A percentile compares a stretch with the other conserved stretches of the same genome.
These are phyloP conservation scores for Ogataea trehalophila DNA, from an alignment of 805 yeast species.

Conservation along the genomic window DNA sequence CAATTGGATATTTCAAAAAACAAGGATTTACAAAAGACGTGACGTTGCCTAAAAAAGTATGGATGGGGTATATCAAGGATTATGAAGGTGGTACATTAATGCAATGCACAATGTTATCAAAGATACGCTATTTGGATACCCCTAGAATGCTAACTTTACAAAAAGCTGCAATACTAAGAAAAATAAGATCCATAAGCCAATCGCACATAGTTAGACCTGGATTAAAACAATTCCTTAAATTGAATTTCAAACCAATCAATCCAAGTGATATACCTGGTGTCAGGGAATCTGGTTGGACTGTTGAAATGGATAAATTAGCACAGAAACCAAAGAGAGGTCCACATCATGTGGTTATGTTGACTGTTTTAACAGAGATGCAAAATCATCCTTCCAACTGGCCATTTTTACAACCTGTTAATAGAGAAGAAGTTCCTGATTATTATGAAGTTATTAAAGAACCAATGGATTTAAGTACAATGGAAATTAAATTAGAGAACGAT, in stretches of 20 bases:
- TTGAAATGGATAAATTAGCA: slow-evolving; percentile 96
- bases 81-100: slow-evolving; percentile 98
- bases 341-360: slow-evolving; percentile 90
- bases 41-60: slow-evolving; percentile 72
- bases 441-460: slow-evolving; percentile 96
- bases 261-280: slow-evolving; percentile 88
- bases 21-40: slow-evolving; percentile 98
- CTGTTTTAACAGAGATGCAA: slow-evolving; percentile 79
- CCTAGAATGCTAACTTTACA: slow-evolving; percentile 81
- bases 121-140: slow-evolving; percentile 82
- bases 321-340: slow-evolving; percentile 93
- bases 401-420: slow-evolving; percentile 85
- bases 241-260: slow-evolving; percentile 49
- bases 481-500: slow-evolving; percentile 85
- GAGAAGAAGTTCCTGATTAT: slow-evolving; percentile 93
- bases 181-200: slow-evolving; percentile 72
- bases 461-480: slow-evolving; percentile 97
- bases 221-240: slow-evolving; percentile 58
- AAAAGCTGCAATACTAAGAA: slow-evolving; percentile 84
- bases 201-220: slow-evolving; percentile 84
- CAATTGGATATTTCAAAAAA: slow-evolving; percentile 96
- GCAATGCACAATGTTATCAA: slow-evolving; percentile 95
- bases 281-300: slow-evolving; percentile 94
- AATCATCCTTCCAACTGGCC: slow-evolving; percentile 99
- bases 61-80: slow-evolving; percentile 99